Evolutionary conservation across 1,284 basidiomycete genomes (phyloP).

Genomic region (Malassezia pachydermatis): DNA sequence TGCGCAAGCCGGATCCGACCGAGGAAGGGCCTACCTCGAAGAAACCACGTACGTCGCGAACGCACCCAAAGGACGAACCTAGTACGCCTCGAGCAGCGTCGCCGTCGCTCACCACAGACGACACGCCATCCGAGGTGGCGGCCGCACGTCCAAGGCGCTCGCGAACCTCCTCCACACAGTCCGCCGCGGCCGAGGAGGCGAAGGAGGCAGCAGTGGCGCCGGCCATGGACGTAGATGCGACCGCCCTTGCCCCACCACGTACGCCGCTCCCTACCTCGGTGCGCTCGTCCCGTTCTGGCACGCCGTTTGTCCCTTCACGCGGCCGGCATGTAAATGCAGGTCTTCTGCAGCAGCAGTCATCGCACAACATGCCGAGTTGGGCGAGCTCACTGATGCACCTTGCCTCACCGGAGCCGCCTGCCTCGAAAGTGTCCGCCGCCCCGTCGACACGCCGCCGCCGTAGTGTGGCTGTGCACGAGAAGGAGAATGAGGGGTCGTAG

Average conservation of each 20-base stretch:
- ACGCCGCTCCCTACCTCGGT: too few relatives aligned
- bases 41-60: background rate
- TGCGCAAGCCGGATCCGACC: constrained; percentile 42
- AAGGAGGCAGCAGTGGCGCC: too few relatives aligned
- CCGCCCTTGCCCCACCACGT: too few relatives aligned
- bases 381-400: constrained; percentile 17
- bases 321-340: background rate
- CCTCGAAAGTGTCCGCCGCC: background rate
- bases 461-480: background rate
- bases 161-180: too few relatives aligned
- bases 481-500: constrained; percentile 3
- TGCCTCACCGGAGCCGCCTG: constrained; percentile 17
- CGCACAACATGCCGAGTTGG: constrained; percentile 17
- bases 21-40: background rate
- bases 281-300: background rate
- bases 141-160: constrained; percentile 5
- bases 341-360: constrained; percentile 11
- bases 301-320: constrained; percentile 6
- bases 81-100: background rate
- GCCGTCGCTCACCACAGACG: background rate
- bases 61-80: background rate
- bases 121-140: too few relatives aligned
- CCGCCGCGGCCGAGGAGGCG: too few relatives aligned
- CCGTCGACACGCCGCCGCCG: too few relatives aligned
- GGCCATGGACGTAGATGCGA: too few relatives aligned